A percentile compares a stretch with the other conserved stretches of the same genome.
Conservation (phyloP, 306 rosid genomes). For the Gleditsia sinensis region DNA sequence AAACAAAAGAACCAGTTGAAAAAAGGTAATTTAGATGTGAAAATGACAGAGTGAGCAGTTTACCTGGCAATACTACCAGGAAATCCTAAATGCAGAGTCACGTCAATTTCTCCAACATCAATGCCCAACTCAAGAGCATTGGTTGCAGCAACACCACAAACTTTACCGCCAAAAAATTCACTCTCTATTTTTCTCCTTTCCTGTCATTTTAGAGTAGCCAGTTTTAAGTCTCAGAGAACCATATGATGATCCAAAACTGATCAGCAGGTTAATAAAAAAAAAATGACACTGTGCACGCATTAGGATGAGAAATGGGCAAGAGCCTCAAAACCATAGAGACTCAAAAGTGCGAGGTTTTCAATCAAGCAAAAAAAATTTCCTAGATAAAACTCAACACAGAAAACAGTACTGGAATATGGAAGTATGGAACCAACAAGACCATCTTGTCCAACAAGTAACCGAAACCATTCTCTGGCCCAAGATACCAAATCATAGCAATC, state of each 20-base stretch:
- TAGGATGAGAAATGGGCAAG: slow-evolving; percentile 14
- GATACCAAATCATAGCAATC: background rate
- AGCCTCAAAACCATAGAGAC: background rate
- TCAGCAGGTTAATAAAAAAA: slow-evolving; percentile 15
- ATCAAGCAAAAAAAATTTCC: background rate
- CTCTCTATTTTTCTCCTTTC: slow-evolving; percentile 90
- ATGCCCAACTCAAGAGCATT: slow-evolving; percentile 99
- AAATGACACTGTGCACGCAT: background rate
- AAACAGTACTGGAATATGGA: no score
- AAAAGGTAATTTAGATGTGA: slow-evolving; percentile 7
- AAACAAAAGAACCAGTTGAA: slow-evolving; percentile 30
- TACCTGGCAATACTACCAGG: slow-evolving; percentile 97
- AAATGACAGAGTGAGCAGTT: slow-evolving; percentile 10
- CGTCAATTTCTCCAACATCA: slow-evolving; percentile 95
- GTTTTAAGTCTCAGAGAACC: slow-evolving; percentile 24
- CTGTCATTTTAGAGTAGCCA: slow-evolving; percentile 48
- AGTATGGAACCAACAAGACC: background rate
- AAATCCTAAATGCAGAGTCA: slow-evolving; percentile 94
- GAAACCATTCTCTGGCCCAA: background rate
- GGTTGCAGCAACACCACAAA: slow-evolving; percentile 92
- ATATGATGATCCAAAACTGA: slow-evolving; percentile 26
- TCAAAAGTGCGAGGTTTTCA: background rate
- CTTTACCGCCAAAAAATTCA: slow-evolving; percentile 81
- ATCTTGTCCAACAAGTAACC: background rate
- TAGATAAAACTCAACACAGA: background rate